Conservation (phyloP, 2,329 filamentous ascomycete species). For the Pseudogymnoascus sp. region DNA sequence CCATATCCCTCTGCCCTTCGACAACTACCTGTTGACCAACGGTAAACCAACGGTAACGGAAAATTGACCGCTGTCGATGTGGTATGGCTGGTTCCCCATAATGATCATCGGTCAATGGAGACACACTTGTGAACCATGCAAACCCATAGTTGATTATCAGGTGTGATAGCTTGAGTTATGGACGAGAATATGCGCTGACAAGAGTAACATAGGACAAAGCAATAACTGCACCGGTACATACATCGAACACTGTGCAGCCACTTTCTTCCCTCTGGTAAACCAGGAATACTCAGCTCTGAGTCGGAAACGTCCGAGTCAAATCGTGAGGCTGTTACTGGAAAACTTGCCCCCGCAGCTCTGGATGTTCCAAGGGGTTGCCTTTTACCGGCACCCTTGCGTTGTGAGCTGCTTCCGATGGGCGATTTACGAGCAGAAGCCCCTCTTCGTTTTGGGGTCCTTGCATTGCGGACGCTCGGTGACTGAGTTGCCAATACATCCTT, state of each 20-base stretch:
- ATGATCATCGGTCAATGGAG: background rate
- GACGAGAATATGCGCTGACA: background rate
- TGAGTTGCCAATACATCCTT: background rate
- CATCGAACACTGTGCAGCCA: constrained; percentile 6
- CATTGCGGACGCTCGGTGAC: background rate
- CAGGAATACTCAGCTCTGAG: constrained; percentile 1
- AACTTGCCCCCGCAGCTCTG: background rate
- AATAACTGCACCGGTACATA: background rate
- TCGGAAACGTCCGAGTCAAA: background rate
- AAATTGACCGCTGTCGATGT: background rate
- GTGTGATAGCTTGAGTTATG: background rate
- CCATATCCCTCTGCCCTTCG: background rate
- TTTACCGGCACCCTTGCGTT: background rate
- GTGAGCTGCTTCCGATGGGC: background rate
- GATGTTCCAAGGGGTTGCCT: background rate
- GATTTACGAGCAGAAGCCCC: background rate
- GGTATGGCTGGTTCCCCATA: background rate
- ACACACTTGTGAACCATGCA: background rate
- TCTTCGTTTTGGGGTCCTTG: background rate
- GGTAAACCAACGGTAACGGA: background rate
- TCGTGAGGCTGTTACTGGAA: background rate
- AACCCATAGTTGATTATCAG: background rate
- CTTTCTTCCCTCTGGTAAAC: constrained; percentile 1
- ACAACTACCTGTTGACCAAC: background rate
- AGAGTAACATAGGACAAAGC: background rate